Percentiles rank a stretch among this genome's conserved stretches.
Conservation (phyloP, 805 yeast species). For the Kluyveromyces dobzhanskii region DNA sequence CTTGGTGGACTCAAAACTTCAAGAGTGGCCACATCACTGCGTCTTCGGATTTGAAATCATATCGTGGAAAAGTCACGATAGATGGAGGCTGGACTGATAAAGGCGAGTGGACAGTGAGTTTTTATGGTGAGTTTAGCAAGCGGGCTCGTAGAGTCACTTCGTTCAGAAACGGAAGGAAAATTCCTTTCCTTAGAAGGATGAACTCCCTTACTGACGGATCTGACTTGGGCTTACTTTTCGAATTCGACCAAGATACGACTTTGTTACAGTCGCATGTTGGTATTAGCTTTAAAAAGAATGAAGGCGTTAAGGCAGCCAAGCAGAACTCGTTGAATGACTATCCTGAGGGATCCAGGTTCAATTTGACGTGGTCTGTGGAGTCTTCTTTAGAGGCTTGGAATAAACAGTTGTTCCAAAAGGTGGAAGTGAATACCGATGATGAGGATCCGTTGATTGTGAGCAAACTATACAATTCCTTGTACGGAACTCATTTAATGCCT, state of each 20-base stretch:
- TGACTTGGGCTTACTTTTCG: slow-evolving; percentile 22
- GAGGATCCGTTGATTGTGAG: slow-evolving; percentile 10
- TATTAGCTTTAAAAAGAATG: slow-evolving; percentile 9
- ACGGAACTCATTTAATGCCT: slow-evolving; percentile 28
- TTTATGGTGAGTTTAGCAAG: slow-evolving; percentile 25
- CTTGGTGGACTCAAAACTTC: slow-evolving; percentile 30
- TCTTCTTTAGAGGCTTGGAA: slow-evolving; percentile 10
- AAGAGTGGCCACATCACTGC: slow-evolving; percentile 21
- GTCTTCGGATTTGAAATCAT: slow-evolving; percentile 9
- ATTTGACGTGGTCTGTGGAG: slow-evolving; percentile 6
- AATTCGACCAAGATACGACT: slow-evolving; percentile 11
- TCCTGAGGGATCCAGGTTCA: background rate
- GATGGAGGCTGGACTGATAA: slow-evolving; percentile 31
- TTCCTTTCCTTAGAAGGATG: slow-evolving; percentile 1
- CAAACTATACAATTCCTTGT: slow-evolving; percentile 22
- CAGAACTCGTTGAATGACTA: slow-evolving; percentile 6
- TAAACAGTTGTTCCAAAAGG: slow-evolving; percentile 22
- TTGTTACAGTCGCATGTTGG: slow-evolving; percentile 9
- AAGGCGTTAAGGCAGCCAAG: slow-evolving; percentile 12
- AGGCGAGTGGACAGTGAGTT: slow-evolving; percentile 24
- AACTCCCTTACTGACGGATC: slow-evolving; percentile 10
- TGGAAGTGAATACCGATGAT: slow-evolving; percentile 14
- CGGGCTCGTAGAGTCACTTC: slow-evolving; percentile 11
- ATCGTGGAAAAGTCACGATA: slow-evolving; percentile 22
- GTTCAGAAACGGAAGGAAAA: slow-evolving; percentile 8